Percentiles rank a stretch among this genome's conserved stretches.
phyloP scores from a whole-genome alignment of 768 basidiomycete genomes.

The Hygrocybe punicea region DNA sequence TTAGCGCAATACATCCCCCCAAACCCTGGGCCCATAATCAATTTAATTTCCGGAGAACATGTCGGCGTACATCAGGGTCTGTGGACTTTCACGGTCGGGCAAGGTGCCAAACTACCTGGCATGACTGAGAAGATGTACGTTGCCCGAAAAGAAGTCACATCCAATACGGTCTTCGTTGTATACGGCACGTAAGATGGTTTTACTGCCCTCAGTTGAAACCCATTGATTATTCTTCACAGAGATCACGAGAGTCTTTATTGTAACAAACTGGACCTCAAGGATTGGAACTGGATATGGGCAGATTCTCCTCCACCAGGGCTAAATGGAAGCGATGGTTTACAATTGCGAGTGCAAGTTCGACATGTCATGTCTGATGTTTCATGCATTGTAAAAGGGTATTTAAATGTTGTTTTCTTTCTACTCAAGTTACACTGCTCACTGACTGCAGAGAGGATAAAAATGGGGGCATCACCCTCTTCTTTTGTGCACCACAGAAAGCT shows the following conservation, averaged over 20 bases:
- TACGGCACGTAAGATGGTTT: constrained; percentile 56
- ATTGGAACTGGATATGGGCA: constrained; percentile 79
- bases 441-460: constrained; percentile 5
- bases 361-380: constrained; percentile 58
- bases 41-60: constrained; percentile 49
- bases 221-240: constrained; percentile 32
- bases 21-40: constrained; percentile 66
- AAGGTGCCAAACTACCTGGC: constrained; percentile 67
- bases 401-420: too few species aligned
- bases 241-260: constrained; percentile 58
- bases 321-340: constrained; percentile 42
- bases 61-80: constrained; percentile 68
- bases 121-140: constrained; percentile 66
- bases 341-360: constrained; percentile 58
- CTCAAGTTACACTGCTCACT: too few species aligned
- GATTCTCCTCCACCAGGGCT: constrained; percentile 51
- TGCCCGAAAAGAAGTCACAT: constrained; percentile 57
- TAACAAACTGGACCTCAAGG: constrained; percentile 35
- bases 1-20: constrained; percentile 74
- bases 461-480: constrained; percentile 43
- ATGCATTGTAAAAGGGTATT: constrained; percentile 52
- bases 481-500: constrained; percentile 58
- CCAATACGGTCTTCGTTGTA: constrained; percentile 73
- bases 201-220: background rate
- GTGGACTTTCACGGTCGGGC: constrained; percentile 84